Evolutionary conservation across 2,329 filamentous ascomycete genomes (phyloP).

Genomic region (Epichloe sp.): DNA sequence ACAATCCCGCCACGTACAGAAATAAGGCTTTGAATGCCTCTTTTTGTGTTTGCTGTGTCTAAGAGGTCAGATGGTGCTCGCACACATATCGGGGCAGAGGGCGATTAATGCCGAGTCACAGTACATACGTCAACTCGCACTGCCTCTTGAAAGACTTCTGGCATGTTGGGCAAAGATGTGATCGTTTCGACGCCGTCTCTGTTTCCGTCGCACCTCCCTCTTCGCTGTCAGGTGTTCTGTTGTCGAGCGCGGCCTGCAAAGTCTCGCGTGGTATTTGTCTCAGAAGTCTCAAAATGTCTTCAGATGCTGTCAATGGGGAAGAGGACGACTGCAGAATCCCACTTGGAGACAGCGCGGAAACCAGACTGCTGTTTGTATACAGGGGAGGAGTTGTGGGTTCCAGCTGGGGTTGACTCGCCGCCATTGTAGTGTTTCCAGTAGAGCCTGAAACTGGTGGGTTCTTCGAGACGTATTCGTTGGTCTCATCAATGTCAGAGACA

Average conservation of each 20-base stretch:
- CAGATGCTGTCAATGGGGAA: background rate
- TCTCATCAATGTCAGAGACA: background rate
- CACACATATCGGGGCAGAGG: background rate
- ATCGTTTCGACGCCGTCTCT: background rate
- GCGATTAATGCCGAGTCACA: background rate
- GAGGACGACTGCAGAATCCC: background rate
- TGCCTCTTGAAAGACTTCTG: constrained; percentile 32
- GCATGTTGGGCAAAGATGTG: constrained; percentile 25
- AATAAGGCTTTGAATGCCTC: constrained; percentile 68
- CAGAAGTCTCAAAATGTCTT: background rate
- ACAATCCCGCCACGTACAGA: constrained; percentile 62
- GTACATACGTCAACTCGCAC: constrained; percentile 44
- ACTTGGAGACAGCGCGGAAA: background rate
- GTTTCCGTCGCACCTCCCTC: constrained; percentile 4
- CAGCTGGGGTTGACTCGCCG: background rate
- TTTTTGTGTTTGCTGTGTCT: constrained; percentile 64
- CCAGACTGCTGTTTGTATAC: background rate
- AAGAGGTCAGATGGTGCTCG: background rate
- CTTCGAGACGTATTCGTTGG: background rate
- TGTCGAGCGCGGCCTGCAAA: constrained; percentile 1
- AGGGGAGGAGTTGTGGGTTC: background rate
- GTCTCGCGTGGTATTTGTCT: background rate
- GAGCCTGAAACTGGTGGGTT: background rate
- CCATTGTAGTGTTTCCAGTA: background rate
- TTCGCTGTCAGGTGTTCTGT: background rate